These are phyloP conservation scores for Thalassiosira livingstoniorum DNA, from an alignment of 352 stramenopile genomes.

Conservation along the genomic window DNA sequence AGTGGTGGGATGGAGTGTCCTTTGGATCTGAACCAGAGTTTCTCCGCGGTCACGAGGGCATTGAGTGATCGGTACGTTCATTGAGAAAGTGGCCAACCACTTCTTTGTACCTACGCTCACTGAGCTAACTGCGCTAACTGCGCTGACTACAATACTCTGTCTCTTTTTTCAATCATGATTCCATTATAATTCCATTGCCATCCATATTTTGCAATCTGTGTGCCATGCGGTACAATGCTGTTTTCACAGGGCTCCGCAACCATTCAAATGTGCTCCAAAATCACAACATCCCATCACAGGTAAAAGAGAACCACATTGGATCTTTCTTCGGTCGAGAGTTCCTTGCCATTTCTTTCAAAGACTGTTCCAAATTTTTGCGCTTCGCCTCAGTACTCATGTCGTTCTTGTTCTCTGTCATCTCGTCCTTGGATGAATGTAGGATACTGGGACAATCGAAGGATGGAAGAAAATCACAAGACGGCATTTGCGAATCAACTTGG, in stretches of 20 bases:
- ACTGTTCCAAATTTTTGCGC: background rate
- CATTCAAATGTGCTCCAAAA: slow-evolving; percentile 47
- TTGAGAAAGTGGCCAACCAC: too few species aligned
- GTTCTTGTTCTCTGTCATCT: background rate
- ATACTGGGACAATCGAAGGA: slow-evolving; percentile 30
- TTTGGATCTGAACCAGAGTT: slow-evolving; percentile 31
- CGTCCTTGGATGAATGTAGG: slow-evolving; percentile 9
- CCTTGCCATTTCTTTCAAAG: too few species aligned
- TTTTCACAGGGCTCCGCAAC: slow-evolving; percentile 49
- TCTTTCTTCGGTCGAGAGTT: too few species aligned
- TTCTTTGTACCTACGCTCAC: too few species aligned
- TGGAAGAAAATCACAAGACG: slow-evolving; percentile 35
- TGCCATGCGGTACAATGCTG: too few species aligned
- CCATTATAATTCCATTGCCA: too few species aligned
- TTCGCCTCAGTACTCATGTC: background rate
- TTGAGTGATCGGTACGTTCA: slow-evolving; percentile 32
- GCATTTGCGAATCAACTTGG: slow-evolving; percentile 37
- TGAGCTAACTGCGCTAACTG: too few species aligned
- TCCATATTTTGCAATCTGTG: too few species aligned
- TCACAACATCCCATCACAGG: slow-evolving; percentile 41
- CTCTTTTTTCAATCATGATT: too few species aligned
- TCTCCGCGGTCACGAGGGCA: slow-evolving; percentile 28
- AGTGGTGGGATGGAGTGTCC: slow-evolving; percentile 37
- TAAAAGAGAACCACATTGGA: background rate
- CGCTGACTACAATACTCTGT: too few species aligned